Base-by-base conservation (phyloP, 164 flowering plant species). In the Tetrastigma voinierianum region DNA sequence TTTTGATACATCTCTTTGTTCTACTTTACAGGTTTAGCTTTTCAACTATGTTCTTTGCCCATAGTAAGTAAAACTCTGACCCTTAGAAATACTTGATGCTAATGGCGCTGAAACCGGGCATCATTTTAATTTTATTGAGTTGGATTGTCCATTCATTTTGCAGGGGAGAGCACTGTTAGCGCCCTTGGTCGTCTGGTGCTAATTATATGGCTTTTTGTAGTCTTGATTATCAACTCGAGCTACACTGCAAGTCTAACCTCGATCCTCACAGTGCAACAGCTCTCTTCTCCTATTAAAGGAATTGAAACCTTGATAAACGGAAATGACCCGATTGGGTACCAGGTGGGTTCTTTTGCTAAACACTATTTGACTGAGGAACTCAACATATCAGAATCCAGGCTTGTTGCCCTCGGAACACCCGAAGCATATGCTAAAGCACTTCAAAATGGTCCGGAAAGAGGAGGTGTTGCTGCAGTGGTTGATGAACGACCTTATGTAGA, bases 21-120 rank as follows among this genome's bases (percentile, higher is more conserved):
- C n/a, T n/a, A 64, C 32, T 51, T 63, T 85, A 81, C 90, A 88
- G 93, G 90, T 88, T 88, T 72, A 82, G 89, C 82, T 70, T 86
- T 25, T 88, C 93, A 16, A 86, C 93, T 21, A 62, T 88, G 18
- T 83, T 82, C 60, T 83, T 83, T 64, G 77, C 93, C 23, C 93
- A 83, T 58, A 78, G 93, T 88, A 80, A 84, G 93, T 78, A 24
- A 63, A 25, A 53, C 24, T 48, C 32, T 46, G 44, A 2, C 21
- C 20, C 43, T 49, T 67, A 24, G n/a, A 15, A 14, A 23, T 62
- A 51, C 44, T 61, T 52, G 59, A 9, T 65, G 25, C 8, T 49
- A 15, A 10, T 45, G 69, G 43, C 44, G 44, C 2, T 16, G 57
- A 5, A 3, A 24, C 43, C 18, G 20, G 20, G 45, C 43, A 46